These are phyloP conservation scores for Populus tremula DNA, from an alignment of 345 rosid genomes.

Conservation along the genomic window DNA sequence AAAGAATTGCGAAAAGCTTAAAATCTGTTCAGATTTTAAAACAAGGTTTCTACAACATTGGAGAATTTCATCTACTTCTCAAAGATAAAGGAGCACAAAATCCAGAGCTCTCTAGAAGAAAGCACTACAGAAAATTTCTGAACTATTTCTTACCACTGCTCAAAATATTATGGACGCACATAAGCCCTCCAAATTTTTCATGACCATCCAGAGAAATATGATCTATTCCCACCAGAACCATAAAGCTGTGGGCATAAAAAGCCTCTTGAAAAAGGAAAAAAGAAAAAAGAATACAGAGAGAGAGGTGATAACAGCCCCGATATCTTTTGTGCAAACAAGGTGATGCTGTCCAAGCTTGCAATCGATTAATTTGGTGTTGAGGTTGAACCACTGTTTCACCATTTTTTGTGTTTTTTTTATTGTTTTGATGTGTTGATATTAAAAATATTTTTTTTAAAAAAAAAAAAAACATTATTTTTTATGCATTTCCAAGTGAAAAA, in stretches of 20 bases:
- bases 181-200: constrained; percentile 4
- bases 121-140: not conserved
- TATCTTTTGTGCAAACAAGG: not conserved
- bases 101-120: not conserved
- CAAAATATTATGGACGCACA: not conserved
- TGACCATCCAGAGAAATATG: not conserved
- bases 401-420: no score
- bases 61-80: not conserved
- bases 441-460: no score
- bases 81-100: not conserved
- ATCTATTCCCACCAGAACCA: constrained; percentile 1
- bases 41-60: not conserved
- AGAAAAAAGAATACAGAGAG: not conserved
- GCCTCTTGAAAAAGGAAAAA: not conserved
- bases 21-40: not conserved
- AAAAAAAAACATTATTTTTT: no score
- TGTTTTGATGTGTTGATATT: no score
- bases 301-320: not conserved
- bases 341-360: not conserved
- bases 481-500: no score
- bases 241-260: not conserved
- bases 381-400: no score
- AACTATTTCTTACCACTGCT: not conserved
- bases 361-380: not conserved
- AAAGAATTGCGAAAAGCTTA: not conserved